Evolutionary conservation across 1,284 basidiomycete species (phyloP).

Genomic region (Porodaedalea pini): DNA sequence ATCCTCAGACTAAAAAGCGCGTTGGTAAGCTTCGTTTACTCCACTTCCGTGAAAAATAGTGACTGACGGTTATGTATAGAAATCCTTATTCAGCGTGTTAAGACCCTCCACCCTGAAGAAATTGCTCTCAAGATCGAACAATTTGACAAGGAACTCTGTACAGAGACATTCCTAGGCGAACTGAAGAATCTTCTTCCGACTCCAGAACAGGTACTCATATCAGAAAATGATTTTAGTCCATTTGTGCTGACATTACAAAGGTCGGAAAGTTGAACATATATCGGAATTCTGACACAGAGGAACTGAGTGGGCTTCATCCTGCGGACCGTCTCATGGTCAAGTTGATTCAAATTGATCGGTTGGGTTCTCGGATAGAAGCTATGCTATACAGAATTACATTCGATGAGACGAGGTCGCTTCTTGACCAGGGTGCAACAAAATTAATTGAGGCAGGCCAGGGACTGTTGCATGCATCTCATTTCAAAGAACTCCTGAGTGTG

Average conservation of each 20-base stretch:
- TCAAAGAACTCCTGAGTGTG: conserved; percentile 85
- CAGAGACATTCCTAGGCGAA: conserved; percentile 83
- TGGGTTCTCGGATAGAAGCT: conserved; percentile 88
- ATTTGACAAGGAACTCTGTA: conserved; percentile 84
- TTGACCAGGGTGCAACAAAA: conserved; percentile 77
- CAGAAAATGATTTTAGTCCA: conserved; percentile 19
- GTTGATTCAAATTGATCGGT: conserved; percentile 90
- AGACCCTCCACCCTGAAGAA: conserved; percentile 78
- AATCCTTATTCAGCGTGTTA: conserved; percentile 85
- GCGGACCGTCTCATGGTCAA: conserved; percentile 97
- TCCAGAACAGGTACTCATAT: conserved; percentile 74
- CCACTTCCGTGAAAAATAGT: not conserved
- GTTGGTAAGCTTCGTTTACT: conserved; percentile 58
- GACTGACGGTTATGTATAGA: conserved; percentile 43
- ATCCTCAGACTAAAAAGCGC: conserved; percentile 85
- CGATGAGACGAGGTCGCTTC: conserved; percentile 73
- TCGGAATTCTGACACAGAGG: conserved; percentile 81
- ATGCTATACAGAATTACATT: conserved; percentile 91
- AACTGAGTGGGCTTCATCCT: conserved; percentile 85
- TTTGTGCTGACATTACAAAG: conserved; percentile 35
- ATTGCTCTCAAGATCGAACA: conserved; percentile 79
- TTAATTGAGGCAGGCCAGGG: conserved; percentile 77
- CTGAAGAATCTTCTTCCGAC: conserved; percentile 83
- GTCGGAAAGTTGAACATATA: conserved; percentile 91
- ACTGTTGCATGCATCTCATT: conserved; percentile 73